A percentile compares a stretch with the other conserved stretches of the same genome.
phyloP scores from a whole-genome alignment of 1,284 basidiomycete genomes.

The Ceraceosorus guamensis region DNA sequence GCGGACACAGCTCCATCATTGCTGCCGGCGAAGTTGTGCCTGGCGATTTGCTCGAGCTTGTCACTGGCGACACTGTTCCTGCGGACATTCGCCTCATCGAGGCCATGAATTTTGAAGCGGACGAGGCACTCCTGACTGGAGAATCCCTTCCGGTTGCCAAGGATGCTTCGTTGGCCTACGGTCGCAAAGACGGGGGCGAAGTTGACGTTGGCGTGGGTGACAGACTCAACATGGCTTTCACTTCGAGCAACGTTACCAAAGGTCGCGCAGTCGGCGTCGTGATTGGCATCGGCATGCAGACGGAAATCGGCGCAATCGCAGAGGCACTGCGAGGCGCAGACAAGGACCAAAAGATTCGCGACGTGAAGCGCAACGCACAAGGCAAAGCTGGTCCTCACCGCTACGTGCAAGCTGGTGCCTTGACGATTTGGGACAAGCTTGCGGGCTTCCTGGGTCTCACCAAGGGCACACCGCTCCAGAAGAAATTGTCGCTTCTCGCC shows the following conservation, averaged over 20 bases:
- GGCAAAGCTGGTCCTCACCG: constrained; percentile 48
- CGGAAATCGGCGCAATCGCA: constrained; percentile 46
- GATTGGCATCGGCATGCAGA: constrained; percentile 59
- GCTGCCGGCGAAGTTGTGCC: constrained; percentile 60
- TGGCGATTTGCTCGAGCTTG: constrained; percentile 49
- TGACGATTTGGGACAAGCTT: constrained; percentile 47
- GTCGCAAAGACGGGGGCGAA: constrained; percentile 29
- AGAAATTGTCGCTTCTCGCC: constrained; percentile 47
- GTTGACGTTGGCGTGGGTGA: constrained; percentile 53
- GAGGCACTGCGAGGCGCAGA: constrained; percentile 40
- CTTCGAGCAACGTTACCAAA: constrained; percentile 61
- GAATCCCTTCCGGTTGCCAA: constrained; percentile 63
- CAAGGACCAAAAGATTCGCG: constrained; percentile 38
- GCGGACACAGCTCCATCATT: constrained; percentile 54
- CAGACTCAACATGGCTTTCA: constrained; percentile 58
- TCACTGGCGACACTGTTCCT: constrained; percentile 42
- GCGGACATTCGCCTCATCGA: constrained; percentile 45
- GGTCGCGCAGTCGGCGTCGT: constrained; percentile 60
- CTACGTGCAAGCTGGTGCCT: constrained; percentile 48
- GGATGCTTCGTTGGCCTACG: constrained; percentile 40
- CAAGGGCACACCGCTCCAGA: constrained; percentile 49
- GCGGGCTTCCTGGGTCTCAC: constrained; percentile 48
- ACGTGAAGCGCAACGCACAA: constrained; percentile 54
- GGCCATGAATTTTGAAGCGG: constrained; percentile 50
- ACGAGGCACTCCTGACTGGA: constrained; percentile 65